Evolutionary conservation across 2,329 filamentous ascomycete genomes (phyloP).

Genomic region (Calonectria honghensis): DNA sequence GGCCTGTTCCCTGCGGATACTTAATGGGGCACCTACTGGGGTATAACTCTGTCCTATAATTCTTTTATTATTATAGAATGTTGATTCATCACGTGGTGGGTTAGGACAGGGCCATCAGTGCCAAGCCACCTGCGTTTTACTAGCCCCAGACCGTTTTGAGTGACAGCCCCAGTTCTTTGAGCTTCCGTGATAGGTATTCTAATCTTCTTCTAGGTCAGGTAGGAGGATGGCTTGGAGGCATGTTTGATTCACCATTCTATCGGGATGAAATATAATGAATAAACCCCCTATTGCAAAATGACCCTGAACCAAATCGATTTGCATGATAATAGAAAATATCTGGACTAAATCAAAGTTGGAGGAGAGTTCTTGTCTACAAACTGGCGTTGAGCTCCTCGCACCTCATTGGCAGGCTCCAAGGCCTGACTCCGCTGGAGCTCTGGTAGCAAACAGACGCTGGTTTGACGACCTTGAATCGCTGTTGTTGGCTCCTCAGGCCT

Average conservation of each 20-base stretch:
- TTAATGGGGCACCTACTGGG: too few species aligned
- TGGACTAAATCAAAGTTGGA: not conserved
- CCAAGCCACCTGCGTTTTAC: not conserved
- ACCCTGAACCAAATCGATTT: not conserved
- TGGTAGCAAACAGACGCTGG: slow-evolving; percentile 18
- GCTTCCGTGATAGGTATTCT: not conserved
- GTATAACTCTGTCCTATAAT: not conserved
- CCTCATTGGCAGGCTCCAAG: not conserved
- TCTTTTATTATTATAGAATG: not conserved
- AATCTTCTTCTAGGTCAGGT: not conserved
- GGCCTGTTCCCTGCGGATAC: not conserved
- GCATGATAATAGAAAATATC: not conserved
- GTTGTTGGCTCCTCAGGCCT: not conserved
- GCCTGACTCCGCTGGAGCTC: not conserved
- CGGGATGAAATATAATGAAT: not conserved
- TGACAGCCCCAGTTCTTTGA: not conserved
- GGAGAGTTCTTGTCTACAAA: not conserved
- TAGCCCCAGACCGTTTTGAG: not conserved
- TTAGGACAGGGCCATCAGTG: not conserved
- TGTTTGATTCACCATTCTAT: not conserved
- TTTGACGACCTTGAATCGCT: not conserved
- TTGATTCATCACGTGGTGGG: not conserved
- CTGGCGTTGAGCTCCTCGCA: not conserved
- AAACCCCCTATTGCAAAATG: not conserved
- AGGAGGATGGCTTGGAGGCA: not conserved